Evolutionary conservation across 768 basidiomycete genomes (phyloP).

Genomic region (Podaxis sp.): DNA sequence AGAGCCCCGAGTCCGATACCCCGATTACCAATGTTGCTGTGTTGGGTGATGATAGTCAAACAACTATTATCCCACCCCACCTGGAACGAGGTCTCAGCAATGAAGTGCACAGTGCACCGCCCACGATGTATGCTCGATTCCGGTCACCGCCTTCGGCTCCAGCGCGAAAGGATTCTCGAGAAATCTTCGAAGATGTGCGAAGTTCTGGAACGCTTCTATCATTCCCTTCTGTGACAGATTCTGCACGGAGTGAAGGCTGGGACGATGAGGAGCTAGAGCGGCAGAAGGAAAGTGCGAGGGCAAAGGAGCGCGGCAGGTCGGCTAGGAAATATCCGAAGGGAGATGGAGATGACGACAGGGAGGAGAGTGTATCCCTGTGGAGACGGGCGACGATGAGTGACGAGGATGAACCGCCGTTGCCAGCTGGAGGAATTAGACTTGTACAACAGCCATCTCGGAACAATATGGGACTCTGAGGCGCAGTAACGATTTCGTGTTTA

Average conservation of each 20-base stretch:
- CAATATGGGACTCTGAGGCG: neutral
- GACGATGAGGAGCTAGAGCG: slow-evolving; percentile 31
- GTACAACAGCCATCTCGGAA: slow-evolving; percentile 27
- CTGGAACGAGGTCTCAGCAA: slow-evolving; percentile 28
- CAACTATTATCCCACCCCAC: slow-evolving; percentile 28
- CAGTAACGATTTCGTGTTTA: neutral
- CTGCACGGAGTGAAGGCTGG: slow-evolving; percentile 41
- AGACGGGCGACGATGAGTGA: slow-evolving; percentile 24
- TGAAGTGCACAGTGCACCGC: slow-evolving; percentile 46
- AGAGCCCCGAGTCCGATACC: slow-evolving; percentile 11
- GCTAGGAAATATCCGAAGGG: slow-evolving; percentile 49
- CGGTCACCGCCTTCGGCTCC: slow-evolving; percentile 17
- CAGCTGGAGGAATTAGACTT: slow-evolving; percentile 38
- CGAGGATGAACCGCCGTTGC: slow-evolving; percentile 18
- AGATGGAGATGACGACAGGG: slow-evolving; percentile 52
- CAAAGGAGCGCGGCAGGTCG: slow-evolving; percentile 32
- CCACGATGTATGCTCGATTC: slow-evolving; percentile 38
- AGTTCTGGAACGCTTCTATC: slow-evolving; percentile 39
- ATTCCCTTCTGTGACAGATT: slow-evolving; percentile 56
- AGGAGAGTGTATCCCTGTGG: slow-evolving; percentile 63
- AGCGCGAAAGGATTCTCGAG: slow-evolving; percentile 34
- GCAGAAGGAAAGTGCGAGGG: slow-evolving; percentile 43
- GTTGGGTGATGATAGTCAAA: slow-evolving; percentile 25
- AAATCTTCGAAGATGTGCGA: slow-evolving; percentile 33
- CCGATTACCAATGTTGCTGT: slow-evolving; percentile 8